Evolutionary conservation across 805 yeast species (phyloP).

Genomic region (Alloascoidea africana): DNA sequence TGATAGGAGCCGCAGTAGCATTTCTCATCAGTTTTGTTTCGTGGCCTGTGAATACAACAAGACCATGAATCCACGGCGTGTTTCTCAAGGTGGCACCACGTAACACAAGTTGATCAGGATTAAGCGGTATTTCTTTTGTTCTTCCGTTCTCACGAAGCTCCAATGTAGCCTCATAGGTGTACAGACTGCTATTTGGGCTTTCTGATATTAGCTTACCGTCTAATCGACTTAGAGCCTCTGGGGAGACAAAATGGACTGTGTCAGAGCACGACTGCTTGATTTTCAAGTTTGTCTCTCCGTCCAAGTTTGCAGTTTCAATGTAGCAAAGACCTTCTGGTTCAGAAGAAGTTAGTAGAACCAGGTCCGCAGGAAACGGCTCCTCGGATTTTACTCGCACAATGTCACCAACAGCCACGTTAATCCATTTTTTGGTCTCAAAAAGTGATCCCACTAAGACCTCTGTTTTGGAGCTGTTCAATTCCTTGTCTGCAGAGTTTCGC

Average conservation of each 20-base stretch:
- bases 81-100: constrained; percentile 94
- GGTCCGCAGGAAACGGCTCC: constrained; percentile 89
- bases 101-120: constrained; percentile 82
- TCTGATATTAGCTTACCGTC: constrained; percentile 63
- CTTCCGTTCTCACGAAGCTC: constrained; percentile 27
- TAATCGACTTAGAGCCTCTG: constrained; percentile 36
- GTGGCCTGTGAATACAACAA: constrained; percentile 93
- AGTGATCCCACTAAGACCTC: constrained; percentile 37
- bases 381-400: constrained; percentile 73
- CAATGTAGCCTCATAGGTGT: constrained; percentile 88
- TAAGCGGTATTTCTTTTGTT: constrained; percentile 41
- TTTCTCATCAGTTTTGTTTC: constrained; percentile 97
- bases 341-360: constrained; percentile 72
- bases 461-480: constrained; percentile 66
- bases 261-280: constrained; percentile 81
- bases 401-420: constrained; percentile 82
- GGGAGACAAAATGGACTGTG: constrained; percentile 58
- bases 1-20: constrained; percentile 97
- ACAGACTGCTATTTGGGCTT: constrained; percentile 85
- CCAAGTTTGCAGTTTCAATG: constrained; percentile 93
- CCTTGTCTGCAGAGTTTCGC: constrained; percentile 78
- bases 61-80: constrained; percentile 90
- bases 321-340: constrained; percentile 98
- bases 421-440: constrained; percentile 64
- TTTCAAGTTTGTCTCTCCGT: constrained; percentile 94